Conservation (phyloP, 345 rosid genomes). For the Draba incana region DNA sequence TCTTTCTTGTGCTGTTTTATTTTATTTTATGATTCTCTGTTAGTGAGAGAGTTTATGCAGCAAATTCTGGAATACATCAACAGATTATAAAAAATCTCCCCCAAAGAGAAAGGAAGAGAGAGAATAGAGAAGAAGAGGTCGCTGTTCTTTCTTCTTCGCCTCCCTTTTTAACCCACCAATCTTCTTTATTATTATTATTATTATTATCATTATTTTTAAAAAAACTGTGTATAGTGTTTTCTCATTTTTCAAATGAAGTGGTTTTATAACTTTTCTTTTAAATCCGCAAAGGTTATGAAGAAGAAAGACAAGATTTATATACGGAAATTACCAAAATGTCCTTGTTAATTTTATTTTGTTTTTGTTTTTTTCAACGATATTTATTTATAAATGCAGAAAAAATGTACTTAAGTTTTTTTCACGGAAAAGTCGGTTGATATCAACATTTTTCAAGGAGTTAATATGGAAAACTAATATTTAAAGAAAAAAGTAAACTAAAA, state of each 20-base stretch:
- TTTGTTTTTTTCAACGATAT: slow-evolving; percentile 19
- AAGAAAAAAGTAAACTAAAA: slow-evolving; percentile 5
- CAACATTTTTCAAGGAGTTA: slow-evolving; percentile 26
- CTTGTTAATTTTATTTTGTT: slow-evolving; percentile 5
- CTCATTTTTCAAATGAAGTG: slow-evolving; percentile 10
- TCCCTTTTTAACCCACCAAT: slow-evolving; percentile 43
- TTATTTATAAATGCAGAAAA: slow-evolving; percentile 1
- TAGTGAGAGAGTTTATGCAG: slow-evolving; percentile 44
- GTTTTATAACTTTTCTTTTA: slow-evolving; percentile 14
- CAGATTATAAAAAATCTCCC: slow-evolving; percentile 30
- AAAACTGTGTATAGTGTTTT: slow-evolving; percentile 7
- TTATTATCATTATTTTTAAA: background rate
- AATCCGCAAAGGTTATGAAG: slow-evolving; percentile 21
- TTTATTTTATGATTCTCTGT: slow-evolving; percentile 21
- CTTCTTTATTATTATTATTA: slow-evolving; percentile 35
- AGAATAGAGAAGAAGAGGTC: slow-evolving; percentile 36
- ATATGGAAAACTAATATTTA: slow-evolving; percentile 27
- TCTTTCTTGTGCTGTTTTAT: slow-evolving; percentile 42
- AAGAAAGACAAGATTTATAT: slow-evolving; percentile 26
- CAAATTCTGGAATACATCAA: slow-evolving; percentile 34
- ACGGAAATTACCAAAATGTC: slow-evolving; percentile 27
- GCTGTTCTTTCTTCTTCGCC: slow-evolving; percentile 57
- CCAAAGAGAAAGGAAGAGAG: slow-evolving; percentile 46
- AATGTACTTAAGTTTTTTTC: slow-evolving; percentile 7
- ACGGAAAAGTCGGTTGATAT: slow-evolving; percentile 39